Percentiles rank a stretch among this genome's conserved stretches.
Conservation (phyloP, 2,329 filamentous ascomycete genomes). For the Colletotrichum orchidophilum region DNA sequence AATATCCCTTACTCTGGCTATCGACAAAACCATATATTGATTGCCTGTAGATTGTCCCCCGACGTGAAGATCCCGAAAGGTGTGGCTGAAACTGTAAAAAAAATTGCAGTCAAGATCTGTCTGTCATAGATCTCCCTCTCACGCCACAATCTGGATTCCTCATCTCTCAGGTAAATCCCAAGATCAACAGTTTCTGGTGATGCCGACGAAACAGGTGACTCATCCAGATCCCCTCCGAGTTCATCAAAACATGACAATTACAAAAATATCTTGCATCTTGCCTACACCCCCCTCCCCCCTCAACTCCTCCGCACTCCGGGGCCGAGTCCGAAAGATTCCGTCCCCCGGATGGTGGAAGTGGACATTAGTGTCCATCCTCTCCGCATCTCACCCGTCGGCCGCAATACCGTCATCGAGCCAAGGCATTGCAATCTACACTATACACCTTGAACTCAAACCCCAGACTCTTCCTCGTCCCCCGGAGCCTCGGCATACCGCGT, state of each 20-base stretch:
- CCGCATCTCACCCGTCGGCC: background rate
- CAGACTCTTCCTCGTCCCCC: background rate
- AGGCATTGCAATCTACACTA: background rate
- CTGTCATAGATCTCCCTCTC: background rate
- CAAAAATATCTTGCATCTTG: background rate
- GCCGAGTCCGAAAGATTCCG: slow-evolving; percentile 24
- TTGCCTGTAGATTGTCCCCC: background rate
- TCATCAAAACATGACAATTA: background rate
- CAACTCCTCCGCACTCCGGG: background rate
- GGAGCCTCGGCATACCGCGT: background rate
- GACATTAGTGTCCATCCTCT: background rate
- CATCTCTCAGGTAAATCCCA: background rate
- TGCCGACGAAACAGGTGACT: background rate
- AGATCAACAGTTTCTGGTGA: background rate
- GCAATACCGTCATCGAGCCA: background rate
- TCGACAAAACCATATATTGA: background rate
- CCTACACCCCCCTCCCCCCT: background rate
- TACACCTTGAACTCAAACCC: background rate
- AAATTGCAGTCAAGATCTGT: background rate
- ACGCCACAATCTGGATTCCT: slow-evolving; percentile 20
- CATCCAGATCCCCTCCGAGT: background rate
- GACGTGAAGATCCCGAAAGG: background rate
- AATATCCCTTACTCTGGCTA: background rate
- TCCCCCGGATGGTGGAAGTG: background rate
- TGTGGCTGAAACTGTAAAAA: background rate